Conservation (phyloP, 805 yeast genomes). For the Starmera pachycereana region DNA sequence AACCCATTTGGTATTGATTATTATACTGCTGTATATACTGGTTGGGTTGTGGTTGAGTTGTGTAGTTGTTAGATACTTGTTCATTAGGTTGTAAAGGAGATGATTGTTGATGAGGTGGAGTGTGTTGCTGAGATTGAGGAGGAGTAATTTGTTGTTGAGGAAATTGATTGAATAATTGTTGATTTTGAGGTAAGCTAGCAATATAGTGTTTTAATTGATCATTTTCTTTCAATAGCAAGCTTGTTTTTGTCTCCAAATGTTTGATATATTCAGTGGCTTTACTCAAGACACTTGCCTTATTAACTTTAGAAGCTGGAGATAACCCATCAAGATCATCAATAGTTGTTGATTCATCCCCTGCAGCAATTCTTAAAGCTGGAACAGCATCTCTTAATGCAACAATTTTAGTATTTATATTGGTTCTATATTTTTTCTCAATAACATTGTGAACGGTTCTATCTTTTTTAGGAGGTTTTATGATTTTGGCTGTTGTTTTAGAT, state of each 20-base stretch:
- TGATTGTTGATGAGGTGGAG: constrained; percentile 4
- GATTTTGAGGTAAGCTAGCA: constrained; percentile 3
- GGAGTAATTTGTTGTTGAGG: constrained; percentile 4
- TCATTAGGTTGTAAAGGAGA: constrained; percentile 6
- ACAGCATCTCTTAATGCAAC: constrained; percentile 64
- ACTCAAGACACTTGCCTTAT: constrained; percentile 67
- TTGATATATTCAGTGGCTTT: constrained; percentile 75
- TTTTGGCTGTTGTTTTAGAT: constrained; percentile 6
- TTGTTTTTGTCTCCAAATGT: constrained; percentile 56
- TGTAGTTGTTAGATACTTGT: constrained; percentile 10
- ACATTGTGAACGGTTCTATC: constrained; percentile 63
- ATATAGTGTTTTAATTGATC: constrained; percentile 29
- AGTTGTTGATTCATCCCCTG: constrained; percentile 33
- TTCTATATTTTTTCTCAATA: constrained; percentile 73
- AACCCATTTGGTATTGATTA: constrained; percentile 12
- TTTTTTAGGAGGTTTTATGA: constrained; percentile 32
- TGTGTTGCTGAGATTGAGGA: constrained; percentile 2
- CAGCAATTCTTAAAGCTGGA: constrained; percentile 61
- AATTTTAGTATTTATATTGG: constrained; percentile 66
- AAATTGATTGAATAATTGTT: constrained; percentile 8
- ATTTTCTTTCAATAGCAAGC: constrained; percentile 39
- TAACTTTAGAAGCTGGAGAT: constrained; percentile 63
- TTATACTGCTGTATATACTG: not conserved
- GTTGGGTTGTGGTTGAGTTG: not conserved
- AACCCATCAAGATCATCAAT: constrained; percentile 59